Conservation (phyloP, 441 rosid genomes). For the Pelargonium australe region DNA sequence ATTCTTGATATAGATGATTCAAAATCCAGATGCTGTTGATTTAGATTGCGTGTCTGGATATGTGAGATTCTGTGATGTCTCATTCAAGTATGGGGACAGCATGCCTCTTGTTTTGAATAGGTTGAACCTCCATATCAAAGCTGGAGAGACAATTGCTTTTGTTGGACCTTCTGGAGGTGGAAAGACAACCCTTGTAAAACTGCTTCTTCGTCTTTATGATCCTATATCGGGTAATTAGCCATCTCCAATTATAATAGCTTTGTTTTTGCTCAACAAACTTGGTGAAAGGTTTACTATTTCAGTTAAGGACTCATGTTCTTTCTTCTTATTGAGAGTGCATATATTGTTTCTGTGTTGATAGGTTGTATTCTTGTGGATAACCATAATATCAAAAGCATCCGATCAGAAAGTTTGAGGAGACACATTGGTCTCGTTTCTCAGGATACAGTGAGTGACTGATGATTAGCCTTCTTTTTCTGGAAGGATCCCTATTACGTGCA, state of each 20-base stretch:
- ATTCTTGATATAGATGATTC: conserved; percentile 44
- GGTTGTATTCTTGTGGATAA: conserved; percentile 66
- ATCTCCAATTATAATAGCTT: background rate
- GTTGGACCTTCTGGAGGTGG: conserved; percentile 98
- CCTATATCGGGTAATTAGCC: conserved; percentile 53
- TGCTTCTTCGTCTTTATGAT: conserved; percentile 89
- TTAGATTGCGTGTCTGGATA: conserved; percentile 61
- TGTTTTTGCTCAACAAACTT: too few species aligned
- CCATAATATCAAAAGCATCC: conserved; percentile 48
- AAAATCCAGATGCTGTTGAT: conserved; percentile 48
- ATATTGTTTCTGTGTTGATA: conserved; percentile 24
- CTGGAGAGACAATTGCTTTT: conserved; percentile 87
- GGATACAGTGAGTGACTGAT: conserved; percentile 54
- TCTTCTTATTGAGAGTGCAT: background rate
- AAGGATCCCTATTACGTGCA: too few species aligned
- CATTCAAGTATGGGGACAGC: conserved; percentile 55
- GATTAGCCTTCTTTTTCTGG: conserved; percentile 3
- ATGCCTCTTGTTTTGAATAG: conserved; percentile 53
- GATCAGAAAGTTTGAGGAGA: conserved; percentile 62
- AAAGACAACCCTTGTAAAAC: conserved; percentile 77
- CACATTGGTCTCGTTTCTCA: conserved; percentile 90
- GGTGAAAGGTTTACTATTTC: too few species aligned
- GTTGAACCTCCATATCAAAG: conserved; percentile 66
- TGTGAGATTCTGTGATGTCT: conserved; percentile 54
- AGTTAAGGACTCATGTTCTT: too few species aligned